Evolutionary conservation across 2,329 filamentous ascomycete genomes (phyloP), one percentile per base, ranked within the genome.

Genomic region (Macrophomina pseudophaseolina): DNA sequence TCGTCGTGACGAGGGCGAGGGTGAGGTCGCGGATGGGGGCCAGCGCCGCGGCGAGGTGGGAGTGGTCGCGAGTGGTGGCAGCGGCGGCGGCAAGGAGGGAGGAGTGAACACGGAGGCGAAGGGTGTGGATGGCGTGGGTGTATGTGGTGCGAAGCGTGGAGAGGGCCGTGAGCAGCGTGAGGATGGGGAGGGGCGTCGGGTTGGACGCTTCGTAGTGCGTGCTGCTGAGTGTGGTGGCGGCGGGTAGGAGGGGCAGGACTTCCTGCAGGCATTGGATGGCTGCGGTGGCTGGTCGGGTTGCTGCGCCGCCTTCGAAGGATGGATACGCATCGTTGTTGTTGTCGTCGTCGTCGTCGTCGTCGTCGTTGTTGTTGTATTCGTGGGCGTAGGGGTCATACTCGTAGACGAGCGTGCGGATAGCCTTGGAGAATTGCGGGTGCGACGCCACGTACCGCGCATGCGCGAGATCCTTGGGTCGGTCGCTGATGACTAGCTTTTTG

Each of bases 81-180:
- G 16, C 12, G 14, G 32, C 62, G 62, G 42, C 62, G 32, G 14
- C 44, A 48, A 64, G 62, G 16, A 64, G 51, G 14, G 18, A n/a
- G 48, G 54, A 4, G 35, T 64, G 48, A 23, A 64, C 30, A 11
- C n/a, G 4, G 9, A 64, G 62, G 62, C 32, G 14, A 9, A 64
- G 48, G 12, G 48, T 54, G 62, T 48, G 62, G 62, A 64, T 54
- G 48, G 38, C 11, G 32, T 40, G 28, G 16, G 46, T 3, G 48
- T 38, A 16, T 4, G 23, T 14, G 12, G 48, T 33, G 5, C 33
- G 5, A 23, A 33, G 23, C 2, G 48, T 33, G 48, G 28, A 56
- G 62, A 64, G 62, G 62, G 40, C 33, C 2, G 48, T 33, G 48
- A 14, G 35, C 48, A 64, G 62, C 48, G 40, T 40, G 62, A 42